Evolutionary conservation across 2,329 filamentous ascomycete genomes (phyloP).

Genomic region (Fonsecaea multimorphosa): DNA sequence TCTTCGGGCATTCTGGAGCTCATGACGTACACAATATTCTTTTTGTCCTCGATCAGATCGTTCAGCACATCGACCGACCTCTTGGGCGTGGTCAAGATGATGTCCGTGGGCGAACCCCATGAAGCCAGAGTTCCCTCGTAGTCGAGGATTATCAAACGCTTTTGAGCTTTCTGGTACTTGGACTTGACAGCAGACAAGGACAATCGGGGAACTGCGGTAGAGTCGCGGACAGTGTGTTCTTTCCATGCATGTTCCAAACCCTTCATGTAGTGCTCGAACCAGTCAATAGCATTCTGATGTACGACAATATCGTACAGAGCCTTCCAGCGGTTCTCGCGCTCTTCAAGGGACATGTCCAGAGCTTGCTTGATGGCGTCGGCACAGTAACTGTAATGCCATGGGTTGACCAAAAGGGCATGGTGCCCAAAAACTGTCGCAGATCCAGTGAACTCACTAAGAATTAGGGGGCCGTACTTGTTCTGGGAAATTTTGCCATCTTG

Average conservation of each 20-base stretch:
- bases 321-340: constrained; percentile 76
- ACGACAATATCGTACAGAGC: constrained; percentile 75
- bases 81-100: constrained; percentile 84
- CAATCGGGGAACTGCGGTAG: constrained; percentile 83
- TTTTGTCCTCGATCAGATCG: constrained; percentile 77
- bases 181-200: constrained; percentile 69
- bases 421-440: constrained; percentile 85
- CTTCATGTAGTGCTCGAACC: constrained; percentile 77
- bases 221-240: constrained; percentile 83
- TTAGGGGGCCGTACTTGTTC: constrained; percentile 86
- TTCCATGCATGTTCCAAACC: constrained; percentile 77
- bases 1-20: constrained; percentile 86
- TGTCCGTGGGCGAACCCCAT: constrained; percentile 82
- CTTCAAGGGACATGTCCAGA: constrained; percentile 76
- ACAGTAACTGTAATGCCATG: constrained; percentile 91
- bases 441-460: constrained; percentile 93
- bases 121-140: constrained; percentile 92
- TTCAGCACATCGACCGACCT: constrained; percentile 82
- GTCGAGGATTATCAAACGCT: constrained; percentile 85
- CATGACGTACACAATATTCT: constrained; percentile 92
- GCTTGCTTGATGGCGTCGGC: constrained; percentile 84
- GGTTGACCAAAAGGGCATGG: constrained; percentile 84
- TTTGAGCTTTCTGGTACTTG: constrained; percentile 69
- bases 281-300: constrained; percentile 81
- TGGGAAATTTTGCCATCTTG: constrained; percentile 78